Base-by-base conservation (phyloP, 805 yeast genomes). In the Yamadazyma takamatsuzukensis region DNA sequence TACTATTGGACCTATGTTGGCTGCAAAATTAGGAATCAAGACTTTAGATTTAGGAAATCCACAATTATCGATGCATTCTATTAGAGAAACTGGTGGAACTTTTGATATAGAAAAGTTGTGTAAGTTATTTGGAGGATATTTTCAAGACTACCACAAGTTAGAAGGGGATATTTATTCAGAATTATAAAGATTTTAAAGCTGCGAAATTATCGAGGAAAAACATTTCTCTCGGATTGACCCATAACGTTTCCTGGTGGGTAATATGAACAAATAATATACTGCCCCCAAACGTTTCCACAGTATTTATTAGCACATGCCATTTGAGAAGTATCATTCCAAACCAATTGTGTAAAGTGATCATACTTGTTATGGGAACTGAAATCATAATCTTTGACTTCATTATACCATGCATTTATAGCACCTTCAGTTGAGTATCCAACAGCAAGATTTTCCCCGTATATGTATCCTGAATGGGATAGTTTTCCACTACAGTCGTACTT, bases 1-100 rank as follows among this genome's bases (percentile, higher is more conserved):
- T 2, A 90, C 98, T 2, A 90, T 90, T 50, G 98, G 97, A 1
- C 97, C 97, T 14, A 84, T 89, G 58, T 65, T 90, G 37, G 82
- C 96, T 21, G 80, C 95, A 3, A 83, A 83, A 45, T 70, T 88
- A 23, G 97, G 97, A 33, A 72, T 89, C 31, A 73, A 93, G 53
- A 85, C 96, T 3, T 60, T 89, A 40, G 97, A 89, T 58, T 60
- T 89, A 33, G 97, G 97, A 37, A 86, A 85, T 49, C 95, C 96
- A 1, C 93, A 88, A 50, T 65, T 89, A 48, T 80, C 93, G 38
- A 89, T 89, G 97, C 97, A 89, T 53, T 83, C 94, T 1, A 80
- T 86, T 40, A 75, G 97, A 56, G 97, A 89, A 58, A 88, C 95
- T 4, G 89, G 94, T 21, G 95, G 95, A 14, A 59, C 84, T 14